Base-by-base conservation (phyloP, 495 filamentous ascomycete genomes). In the Trichoderma asperelloides region DNA sequence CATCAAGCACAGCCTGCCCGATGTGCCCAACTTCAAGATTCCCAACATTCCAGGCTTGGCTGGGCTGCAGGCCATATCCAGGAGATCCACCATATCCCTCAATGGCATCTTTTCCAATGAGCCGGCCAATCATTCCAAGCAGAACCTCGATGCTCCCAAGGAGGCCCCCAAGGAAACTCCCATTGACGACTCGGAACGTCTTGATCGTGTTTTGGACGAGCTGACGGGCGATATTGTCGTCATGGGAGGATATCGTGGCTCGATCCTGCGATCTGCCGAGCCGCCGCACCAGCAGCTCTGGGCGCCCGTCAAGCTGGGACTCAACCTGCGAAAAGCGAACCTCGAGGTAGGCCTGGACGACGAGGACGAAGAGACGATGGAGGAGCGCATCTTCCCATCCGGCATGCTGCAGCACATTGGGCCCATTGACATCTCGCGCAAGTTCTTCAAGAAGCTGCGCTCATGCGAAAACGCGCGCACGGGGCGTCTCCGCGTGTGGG, bases 281-380 rank as follows among this genome's bases (percentile, higher is more conserved):
- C 85, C 91, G 0, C 91, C 91, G 0, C 84, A 92, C 67, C 87
- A 92, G 25, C 91, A 93, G 71, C 76, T 96, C 3, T 98, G 94
- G 94, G 88, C 96, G 28, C 94, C 94, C 0, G 88, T 98, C 74
- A 97, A 97, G 76, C 90, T 97, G 25, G 93, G 94, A 8, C 76
- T 98, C 60, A 96, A 96, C 68, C 85, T 98, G 39, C 88, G 93
- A 55, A 96, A 94, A 75, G 93, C 95, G 0, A 90, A 98, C 74
- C 80, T 98, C 8, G 93, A 96, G 73, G 88, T 98, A 60, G 94
- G 93, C 1, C 73, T 97, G 28, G 82, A 89, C 9, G 86, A 85
- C 12, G 91, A 93, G 71, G 94, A 96, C 69, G 94, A 98, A 71
- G 91, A 96, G 71, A 84, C 77, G 6, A 94, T 94, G 87, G 85